Conservation (phyloP, 2,329 filamentous ascomycete species). For the Curvularia lunata region DNA sequence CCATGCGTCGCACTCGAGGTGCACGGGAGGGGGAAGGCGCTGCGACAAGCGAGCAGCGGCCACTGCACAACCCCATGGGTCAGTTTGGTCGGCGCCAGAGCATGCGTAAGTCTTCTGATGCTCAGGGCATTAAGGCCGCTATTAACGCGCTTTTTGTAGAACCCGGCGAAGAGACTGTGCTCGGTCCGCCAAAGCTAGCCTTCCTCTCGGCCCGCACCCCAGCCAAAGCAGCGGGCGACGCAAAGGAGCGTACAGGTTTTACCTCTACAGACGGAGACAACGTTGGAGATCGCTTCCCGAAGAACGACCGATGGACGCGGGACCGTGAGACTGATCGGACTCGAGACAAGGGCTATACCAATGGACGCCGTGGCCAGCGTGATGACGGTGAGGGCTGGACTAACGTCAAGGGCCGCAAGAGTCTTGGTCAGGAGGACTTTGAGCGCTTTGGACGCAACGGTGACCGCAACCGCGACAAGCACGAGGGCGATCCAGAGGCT, state of each 20-base stretch:
- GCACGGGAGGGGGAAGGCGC: constrained; percentile 38
- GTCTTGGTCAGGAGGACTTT: constrained; percentile 73
- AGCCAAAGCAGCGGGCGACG: constrained; percentile 51
- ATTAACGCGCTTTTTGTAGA: constrained; percentile 55
- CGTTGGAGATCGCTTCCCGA: constrained; percentile 43
- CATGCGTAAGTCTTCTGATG: constrained; percentile 58
- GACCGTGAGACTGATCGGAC: constrained; percentile 52
- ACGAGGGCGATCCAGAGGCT: constrained; percentile 45
- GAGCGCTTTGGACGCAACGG: constrained; percentile 68
- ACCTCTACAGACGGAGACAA: constrained; percentile 50
- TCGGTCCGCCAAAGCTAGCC: constrained; percentile 81
- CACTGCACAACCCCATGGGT: constrained; percentile 46
- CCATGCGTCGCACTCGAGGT: constrained; percentile 33
- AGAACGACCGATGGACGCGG: constrained; percentile 51
- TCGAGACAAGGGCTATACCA: constrained; percentile 46
- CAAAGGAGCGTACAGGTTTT: constrained; percentile 45
- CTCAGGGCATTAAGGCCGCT: constrained; percentile 48
- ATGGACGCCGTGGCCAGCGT: constrained; percentile 50
- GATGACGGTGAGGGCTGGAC: constrained; percentile 75
- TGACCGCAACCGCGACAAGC: constrained; percentile 61
- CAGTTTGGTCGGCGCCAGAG: constrained; percentile 44
- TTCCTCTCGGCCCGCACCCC: constrained; percentile 73
- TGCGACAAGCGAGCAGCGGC: constrained; percentile 36
- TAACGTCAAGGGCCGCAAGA: constrained; percentile 75
- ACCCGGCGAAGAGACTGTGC: constrained; percentile 76